phyloP scores from a whole-genome alignment of 148 eudicot species.

The Silene latifolia region DNA sequence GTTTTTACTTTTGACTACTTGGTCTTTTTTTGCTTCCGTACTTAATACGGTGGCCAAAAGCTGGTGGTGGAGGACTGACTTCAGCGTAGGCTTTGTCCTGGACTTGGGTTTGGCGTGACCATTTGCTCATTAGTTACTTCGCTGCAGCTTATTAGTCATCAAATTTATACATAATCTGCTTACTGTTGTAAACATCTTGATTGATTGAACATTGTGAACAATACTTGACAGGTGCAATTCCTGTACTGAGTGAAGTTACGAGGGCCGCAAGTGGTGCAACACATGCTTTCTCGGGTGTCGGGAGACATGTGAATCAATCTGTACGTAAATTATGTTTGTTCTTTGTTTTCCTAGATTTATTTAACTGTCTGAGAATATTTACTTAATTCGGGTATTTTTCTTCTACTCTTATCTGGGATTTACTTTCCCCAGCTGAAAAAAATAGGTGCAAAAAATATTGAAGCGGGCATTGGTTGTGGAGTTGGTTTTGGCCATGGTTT shows the following conservation, averaged over 20 bases:
- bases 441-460: conserved; percentile 76
- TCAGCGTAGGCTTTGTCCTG: neutral
- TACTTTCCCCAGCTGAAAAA: conserved; percentile 55
- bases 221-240: conserved; percentile 84
- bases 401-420: neutral
- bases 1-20: neutral
- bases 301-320: conserved; percentile 62
- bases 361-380: neutral
- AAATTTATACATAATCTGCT: neutral
- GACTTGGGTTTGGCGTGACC: neutral
- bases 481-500: conserved; percentile 98
- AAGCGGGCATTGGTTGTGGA: conserved; percentile 95
- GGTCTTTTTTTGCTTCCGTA: neutral
- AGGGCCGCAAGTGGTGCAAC: conserved; percentile 97
- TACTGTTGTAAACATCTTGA: neutral
- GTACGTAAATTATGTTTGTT: conserved; percentile 45
- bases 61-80: neutral
- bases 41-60: neutral
- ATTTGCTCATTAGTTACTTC: neutral
- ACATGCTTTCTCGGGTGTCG: conserved; percentile 76
- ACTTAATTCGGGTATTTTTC: neutral
- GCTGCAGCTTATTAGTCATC: neutral
- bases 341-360: neutral
- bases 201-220: conserved; percentile 6
- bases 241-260: conserved; percentile 75